Percentiles rank a stretch among this genome's conserved stretches.
These are phyloP conservation scores for Niebla homalea DNA, from an alignment of 495 filamentous ascomycete species.

Conservation along the genomic window DNA sequence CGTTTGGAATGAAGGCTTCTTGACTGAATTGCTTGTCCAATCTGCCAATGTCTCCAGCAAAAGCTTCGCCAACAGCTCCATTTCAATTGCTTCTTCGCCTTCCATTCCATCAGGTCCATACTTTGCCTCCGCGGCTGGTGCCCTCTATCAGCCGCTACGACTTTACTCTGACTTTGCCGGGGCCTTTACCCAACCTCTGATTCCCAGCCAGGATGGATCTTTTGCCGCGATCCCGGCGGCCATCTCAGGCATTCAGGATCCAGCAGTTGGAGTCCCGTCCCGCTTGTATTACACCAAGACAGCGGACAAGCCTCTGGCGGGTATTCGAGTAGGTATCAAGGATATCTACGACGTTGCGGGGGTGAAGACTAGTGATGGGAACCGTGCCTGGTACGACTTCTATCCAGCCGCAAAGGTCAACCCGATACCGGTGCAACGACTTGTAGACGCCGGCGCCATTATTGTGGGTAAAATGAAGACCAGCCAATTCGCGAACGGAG, in stretches of 20 bases:
- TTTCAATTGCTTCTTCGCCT: background rate
- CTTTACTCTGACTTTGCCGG: constrained; percentile 35
- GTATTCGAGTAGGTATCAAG: constrained; percentile 46
- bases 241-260: constrained; percentile 21
- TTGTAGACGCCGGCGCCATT: constrained; percentile 46
- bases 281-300: constrained; percentile 38
- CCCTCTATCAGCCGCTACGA: constrained; percentile 32
- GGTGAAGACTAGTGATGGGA: constrained; percentile 39
- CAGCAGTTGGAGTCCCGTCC: constrained; percentile 38
- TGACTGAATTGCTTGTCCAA: constrained; percentile 4
- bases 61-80: background rate
- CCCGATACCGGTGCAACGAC: constrained; percentile 35
- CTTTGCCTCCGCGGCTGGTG: constrained; percentile 28
- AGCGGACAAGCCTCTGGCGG: constrained; percentile 29
- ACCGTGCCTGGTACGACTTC: constrained; percentile 40
- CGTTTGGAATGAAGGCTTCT: constrained; percentile 10
- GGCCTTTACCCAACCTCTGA: constrained; percentile 27
- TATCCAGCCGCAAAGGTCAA: constrained; percentile 35
- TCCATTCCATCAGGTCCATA: constrained; percentile 33
- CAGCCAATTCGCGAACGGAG: constrained; percentile 46
- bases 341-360: constrained; percentile 48
- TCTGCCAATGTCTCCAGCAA: constrained; percentile 1
- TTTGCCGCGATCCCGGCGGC: constrained; percentile 31
- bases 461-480: constrained; percentile 48
- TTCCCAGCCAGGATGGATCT: constrained; percentile 12